Evolutionary conservation across 2,329 filamentous ascomycete species (phyloP), one percentile per base, ranked within the genome.

Genomic region (Zopfia rhizophila): DNA sequence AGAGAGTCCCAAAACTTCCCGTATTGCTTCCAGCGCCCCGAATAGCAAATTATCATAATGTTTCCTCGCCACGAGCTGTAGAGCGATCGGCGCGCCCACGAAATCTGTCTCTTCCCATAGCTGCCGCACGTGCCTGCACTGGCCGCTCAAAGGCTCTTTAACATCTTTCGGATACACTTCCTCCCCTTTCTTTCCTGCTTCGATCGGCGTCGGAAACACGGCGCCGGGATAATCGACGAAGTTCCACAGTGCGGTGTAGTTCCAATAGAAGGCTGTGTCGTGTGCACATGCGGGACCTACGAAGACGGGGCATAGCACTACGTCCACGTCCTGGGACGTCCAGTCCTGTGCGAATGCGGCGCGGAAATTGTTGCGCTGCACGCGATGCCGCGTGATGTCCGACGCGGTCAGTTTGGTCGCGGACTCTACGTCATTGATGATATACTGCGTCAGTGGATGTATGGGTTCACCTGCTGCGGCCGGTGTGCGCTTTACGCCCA

Each of bases 391-490:
- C 4, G 47, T 53, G 17, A 60, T 45, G 19, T 51, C 39, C 24
- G 45, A 43, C 12, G 50, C 48, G n/a, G 35, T 31, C 3, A 55
- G 40, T 36, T 53, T 51, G 8, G 50, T 53, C 14, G 43, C 8
- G 5, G 37, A 27, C 17, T 48, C 38, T 4, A 51, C 43, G 2
- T 50, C 43, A 28, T 49, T 41, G 38, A 30, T 40, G 2, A 44
- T 45, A 43, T 46, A 56, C 4, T 77, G 56, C 6, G 72, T 80
- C 2, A 81, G 63, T 0, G 73, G 63, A 8, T 73, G 71, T n/a
- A 73, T 52, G 0, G 79, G 78, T 51, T 82, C 79, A 7, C 73
- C 74, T 0, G 72, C 64, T 7, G 63, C 52, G 0, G 52, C 51
- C 21, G 81, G 63, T 13, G 66, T 55, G 2, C 58, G 60, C 38